Percentiles rank a stretch among this genome's conserved stretches.
phyloP scores from a whole-genome alignment of 2,329 filamentous ascomycete species.

The Epichloe gansuensis region DNA sequence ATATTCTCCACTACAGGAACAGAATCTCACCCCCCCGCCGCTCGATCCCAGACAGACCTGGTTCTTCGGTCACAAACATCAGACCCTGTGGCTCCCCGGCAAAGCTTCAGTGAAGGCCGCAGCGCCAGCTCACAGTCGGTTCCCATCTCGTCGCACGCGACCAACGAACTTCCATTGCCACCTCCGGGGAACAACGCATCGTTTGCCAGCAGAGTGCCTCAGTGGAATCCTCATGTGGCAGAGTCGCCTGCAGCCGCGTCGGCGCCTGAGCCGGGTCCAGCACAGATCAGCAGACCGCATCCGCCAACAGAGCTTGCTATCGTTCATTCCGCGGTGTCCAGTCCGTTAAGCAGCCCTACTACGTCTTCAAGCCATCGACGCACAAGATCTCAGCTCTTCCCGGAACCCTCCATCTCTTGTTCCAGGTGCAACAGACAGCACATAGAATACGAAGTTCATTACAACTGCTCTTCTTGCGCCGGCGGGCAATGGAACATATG shows the following conservation, averaged over 20 bases:
- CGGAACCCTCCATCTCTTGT: slow-evolving; percentile 64
- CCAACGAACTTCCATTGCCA: slow-evolving; percentile 11
- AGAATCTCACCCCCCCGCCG: slow-evolving; percentile 34
- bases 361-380: slow-evolving; percentile 24
- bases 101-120: slow-evolving; percentile 28
- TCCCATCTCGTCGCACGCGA: slow-evolving; percentile 12
- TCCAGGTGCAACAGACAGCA: slow-evolving; percentile 54
- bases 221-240: slow-evolving; percentile 11
- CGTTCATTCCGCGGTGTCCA: slow-evolving; percentile 19
- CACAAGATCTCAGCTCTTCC: slow-evolving; percentile 38
- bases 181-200: slow-evolving; percentile 17
- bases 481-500: slow-evolving; percentile 69
- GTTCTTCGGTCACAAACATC: slow-evolving; percentile 27
- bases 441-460: slow-evolving; percentile 79
- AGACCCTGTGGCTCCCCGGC: slow-evolving; percentile 24
- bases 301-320: slow-evolving; percentile 29
- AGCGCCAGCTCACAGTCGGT: slow-evolving; percentile 27
- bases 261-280: slow-evolving; percentile 11
- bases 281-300: slow-evolving; percentile 15
- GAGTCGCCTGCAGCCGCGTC: slow-evolving; percentile 2
- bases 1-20: slow-evolving; percentile 25
- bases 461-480: slow-evolving; percentile 62
- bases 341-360: slow-evolving; percentile 19
- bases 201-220: slow-evolving; percentile 24
- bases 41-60: slow-evolving; percentile 55